These are phyloP conservation scores for Pueraria montana DNA, from an alignment of 306 rosid genomes.

Conservation along the genomic window DNA sequence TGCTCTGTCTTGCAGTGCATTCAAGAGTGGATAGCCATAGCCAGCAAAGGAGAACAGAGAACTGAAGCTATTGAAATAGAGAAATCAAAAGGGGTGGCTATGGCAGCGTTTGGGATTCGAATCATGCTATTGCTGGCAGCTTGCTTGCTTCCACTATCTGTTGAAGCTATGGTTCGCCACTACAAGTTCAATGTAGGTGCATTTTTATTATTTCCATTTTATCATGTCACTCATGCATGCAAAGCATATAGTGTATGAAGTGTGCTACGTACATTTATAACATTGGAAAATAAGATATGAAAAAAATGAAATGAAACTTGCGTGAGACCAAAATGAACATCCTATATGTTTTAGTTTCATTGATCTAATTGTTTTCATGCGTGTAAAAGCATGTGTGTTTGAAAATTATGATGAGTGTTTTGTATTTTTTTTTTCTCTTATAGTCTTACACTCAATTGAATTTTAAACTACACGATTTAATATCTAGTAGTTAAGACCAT, in stretches of 20 bases:
- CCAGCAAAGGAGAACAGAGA: neutral
- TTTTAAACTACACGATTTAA: neutral
- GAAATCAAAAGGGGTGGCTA: conserved; percentile 22
- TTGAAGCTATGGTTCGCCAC: conserved; percentile 55
- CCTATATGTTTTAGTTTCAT: neutral
- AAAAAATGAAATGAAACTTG: neutral
- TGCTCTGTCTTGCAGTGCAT: conserved; percentile 24
- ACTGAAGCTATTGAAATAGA: conserved; percentile 7
- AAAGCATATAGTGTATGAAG: conserved; percentile 21
- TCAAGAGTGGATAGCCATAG: conserved; percentile 8
- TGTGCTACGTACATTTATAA: no score
- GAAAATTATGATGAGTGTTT: neutral
- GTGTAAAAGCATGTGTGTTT: neutral
- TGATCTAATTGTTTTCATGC: neutral
- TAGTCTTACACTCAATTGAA: neutral
- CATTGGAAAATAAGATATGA: no score
- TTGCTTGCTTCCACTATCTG: conserved; percentile 46
- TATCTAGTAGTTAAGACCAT: neutral
- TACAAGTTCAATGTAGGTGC: conserved; percentile 60
- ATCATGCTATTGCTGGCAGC: conserved; percentile 40
- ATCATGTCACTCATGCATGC: conserved; percentile 25
- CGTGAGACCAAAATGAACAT: neutral
- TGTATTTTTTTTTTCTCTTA: neutral
- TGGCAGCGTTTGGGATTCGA: conserved; percentile 13
- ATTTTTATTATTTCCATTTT: neutral